These are phyloP conservation scores for Monosporozyma unispora DNA, from an alignment of 805 yeast species.

Conservation along the genomic window DNA sequence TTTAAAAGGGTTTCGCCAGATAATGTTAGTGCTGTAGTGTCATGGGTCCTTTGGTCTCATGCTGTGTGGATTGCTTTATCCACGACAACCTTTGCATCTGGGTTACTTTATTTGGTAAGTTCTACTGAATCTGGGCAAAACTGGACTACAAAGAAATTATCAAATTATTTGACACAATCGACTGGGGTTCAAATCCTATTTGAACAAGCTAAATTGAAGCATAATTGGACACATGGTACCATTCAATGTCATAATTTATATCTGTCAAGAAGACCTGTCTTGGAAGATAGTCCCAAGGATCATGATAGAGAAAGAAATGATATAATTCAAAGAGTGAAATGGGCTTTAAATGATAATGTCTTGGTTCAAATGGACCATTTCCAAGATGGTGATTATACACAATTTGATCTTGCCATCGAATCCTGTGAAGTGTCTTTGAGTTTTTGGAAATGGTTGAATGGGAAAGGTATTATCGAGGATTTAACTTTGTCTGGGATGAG, in stretches of 20 bases:
- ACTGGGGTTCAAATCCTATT: conserved; percentile 77
- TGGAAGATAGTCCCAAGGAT: not conserved
- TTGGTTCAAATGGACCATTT: conserved; percentile 32
- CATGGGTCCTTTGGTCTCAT: conserved; percentile 89
- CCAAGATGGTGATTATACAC: conserved; percentile 94
- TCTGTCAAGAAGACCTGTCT: conserved; percentile 70
- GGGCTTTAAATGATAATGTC: conserved; percentile 26
- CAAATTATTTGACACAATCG: conserved; percentile 75
- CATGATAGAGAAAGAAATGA: conserved; percentile 25
- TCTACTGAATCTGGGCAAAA: conserved; percentile 47
- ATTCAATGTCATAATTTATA: conserved; percentile 78
- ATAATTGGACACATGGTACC: conserved; percentile 90
- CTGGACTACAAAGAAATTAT: conserved; percentile 69
- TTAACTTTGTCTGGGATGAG: conserved; percentile 76
- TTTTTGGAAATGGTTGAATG: conserved; percentile 80
- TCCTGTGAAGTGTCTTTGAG: conserved; percentile 74
- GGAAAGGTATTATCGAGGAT: conserved; percentile 76
- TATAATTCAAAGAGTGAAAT: conserved; percentile 50
- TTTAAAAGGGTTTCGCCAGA: conserved; percentile 37
- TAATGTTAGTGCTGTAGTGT: conserved; percentile 80
- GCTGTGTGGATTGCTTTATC: conserved; percentile 70
- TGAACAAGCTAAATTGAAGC: conserved; percentile 90
- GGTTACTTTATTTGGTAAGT: conserved; percentile 65
- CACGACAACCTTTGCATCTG: conserved; percentile 86
- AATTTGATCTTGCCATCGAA: conserved; percentile 85